Evolutionary conservation across 495 filamentous ascomycete species (phyloP).

Genomic region (Daldinia bambusicola): DNA sequence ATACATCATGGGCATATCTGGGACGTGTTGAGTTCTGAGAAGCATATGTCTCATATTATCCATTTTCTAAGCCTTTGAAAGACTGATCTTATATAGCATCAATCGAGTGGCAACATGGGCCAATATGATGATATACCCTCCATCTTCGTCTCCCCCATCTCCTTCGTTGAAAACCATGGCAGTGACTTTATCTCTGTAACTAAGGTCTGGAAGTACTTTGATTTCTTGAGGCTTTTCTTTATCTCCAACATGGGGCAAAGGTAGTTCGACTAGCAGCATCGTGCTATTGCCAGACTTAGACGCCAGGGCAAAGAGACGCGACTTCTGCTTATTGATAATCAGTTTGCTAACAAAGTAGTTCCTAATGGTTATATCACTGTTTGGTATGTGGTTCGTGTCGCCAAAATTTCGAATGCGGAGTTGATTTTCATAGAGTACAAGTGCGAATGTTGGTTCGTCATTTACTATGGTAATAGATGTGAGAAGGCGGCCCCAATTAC

Average conservation of each 20-base stretch:
- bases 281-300: conserved; percentile 31
- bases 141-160: background rate
- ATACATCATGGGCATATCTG: too few species aligned
- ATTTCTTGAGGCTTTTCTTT: conserved; percentile 36
- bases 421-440: conserved; percentile 47
- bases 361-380: conserved; percentile 39
- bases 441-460: conserved; percentile 38
- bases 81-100: conserved; percentile 20
- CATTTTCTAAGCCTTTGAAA: background rate
- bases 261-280: conserved; percentile 47
- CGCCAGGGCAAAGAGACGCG: conserved; percentile 47
- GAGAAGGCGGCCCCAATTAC: conserved; percentile 45
- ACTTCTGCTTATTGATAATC: conserved; percentile 39
- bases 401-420: conserved; percentile 44
- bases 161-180: conserved; percentile 23
- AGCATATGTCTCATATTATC: too few species aligned
- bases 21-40: too few species aligned
- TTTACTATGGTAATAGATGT: conserved; percentile 46
- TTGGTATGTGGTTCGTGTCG: background rate
- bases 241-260: conserved; percentile 9
- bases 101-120: background rate
- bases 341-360: conserved; percentile 49
- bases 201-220: conserved; percentile 39
- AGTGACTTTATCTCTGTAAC: conserved; percentile 39
- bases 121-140: conserved; percentile 20